Base-by-base conservation (phyloP, 2,329 filamentous ascomycete genomes). In the Ceratocystis lukuohia region DNA sequence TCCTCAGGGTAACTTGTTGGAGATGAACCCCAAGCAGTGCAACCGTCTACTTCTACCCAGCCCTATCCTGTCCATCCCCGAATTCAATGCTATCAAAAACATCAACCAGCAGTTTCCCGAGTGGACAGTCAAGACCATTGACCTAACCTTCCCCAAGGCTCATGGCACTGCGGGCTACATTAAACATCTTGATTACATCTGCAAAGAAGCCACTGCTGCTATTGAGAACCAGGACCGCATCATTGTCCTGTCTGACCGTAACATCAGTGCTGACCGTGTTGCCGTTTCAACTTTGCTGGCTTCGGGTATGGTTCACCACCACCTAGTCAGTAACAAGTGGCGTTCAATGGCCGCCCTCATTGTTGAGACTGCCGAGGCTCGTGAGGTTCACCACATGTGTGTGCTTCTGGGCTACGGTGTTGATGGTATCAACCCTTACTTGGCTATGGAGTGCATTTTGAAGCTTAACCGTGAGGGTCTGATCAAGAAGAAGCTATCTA, bases 331-430 rank as follows among this genome's bases (percentile, higher is more conserved):
- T 76, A 96, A 96, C 82, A 93, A 95, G 79, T 96, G 92, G 91
- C 84, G 93, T 75, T 92, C 93, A 12, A 84, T 92, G 77, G 90
- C 85, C 70, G 93, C 92, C 61, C 78, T 97, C 59, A 82, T 96
- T 50, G 84, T 96, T 44, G 93, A 97, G 80, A 96, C 92, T 69
- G 93, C 88, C 59, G 93, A 97, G 76, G 93, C 93, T 71, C 90
- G 93, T 77, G 93, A 97, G 77, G 93, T 97, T 6, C 93, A 97
- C 76, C 93, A 97, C 78, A 96, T 96, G 91, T 96, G 91, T 79
- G 93, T 97, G n/a, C 83, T 96, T 56, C 84, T 97, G 68, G 93
- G 93, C 65, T 97, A 97, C 72, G 93, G 93, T 79, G 91, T 88
- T 66, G 93, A 97, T 78, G 93, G 88, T 62, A 86, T 97, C 74